Conservation (phyloP, 495 filamentous ascomycete species). For the Daldinia bambusicola region DNA sequence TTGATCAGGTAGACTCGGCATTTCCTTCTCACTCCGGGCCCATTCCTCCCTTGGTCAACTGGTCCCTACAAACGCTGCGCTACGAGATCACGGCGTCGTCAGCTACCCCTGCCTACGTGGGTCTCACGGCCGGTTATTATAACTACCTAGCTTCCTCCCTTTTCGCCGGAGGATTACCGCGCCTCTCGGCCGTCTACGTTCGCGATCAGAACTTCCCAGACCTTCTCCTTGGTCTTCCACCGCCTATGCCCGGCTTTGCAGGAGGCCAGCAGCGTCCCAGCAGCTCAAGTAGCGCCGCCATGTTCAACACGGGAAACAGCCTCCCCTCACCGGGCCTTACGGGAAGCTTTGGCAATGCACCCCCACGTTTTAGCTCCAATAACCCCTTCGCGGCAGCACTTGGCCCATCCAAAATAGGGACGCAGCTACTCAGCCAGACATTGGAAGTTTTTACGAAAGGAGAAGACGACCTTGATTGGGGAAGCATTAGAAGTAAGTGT, state of each 20-base stretch:
- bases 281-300: slow-evolving; percentile 47
- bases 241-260: slow-evolving; percentile 65
- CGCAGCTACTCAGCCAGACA: slow-evolving; percentile 63
- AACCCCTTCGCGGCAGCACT: slow-evolving; percentile 60
- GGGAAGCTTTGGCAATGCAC: slow-evolving; percentile 31
- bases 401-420: slow-evolving; percentile 47
- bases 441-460: slow-evolving; percentile 89
- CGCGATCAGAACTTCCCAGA: slow-evolving; percentile 84
- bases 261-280: slow-evolving; percentile 52
- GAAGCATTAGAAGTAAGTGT: slow-evolving; percentile 62
- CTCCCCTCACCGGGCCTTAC: slow-evolving; percentile 41
- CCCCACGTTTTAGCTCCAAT: slow-evolving; percentile 59
- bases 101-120: slow-evolving; percentile 64
- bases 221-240: slow-evolving; percentile 69
- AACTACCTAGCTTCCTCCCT: slow-evolving; percentile 85
- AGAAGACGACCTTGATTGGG: slow-evolving; percentile 86
- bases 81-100: slow-evolving; percentile 81
- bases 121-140: slow-evolving; percentile 78
- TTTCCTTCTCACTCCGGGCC: slow-evolving; percentile 65
- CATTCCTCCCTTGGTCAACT: slow-evolving; percentile 72
- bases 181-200: slow-evolving; percentile 81
- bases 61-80: slow-evolving; percentile 73
- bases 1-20: slow-evolving; percentile 70
- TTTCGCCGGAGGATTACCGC: slow-evolving; percentile 76
- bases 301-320: slow-evolving; percentile 37